These are phyloP conservation scores for Parasitella parasitica DNA, from an alignment of 371 early-diverging fungal genomes.

Conservation along the genomic window DNA sequence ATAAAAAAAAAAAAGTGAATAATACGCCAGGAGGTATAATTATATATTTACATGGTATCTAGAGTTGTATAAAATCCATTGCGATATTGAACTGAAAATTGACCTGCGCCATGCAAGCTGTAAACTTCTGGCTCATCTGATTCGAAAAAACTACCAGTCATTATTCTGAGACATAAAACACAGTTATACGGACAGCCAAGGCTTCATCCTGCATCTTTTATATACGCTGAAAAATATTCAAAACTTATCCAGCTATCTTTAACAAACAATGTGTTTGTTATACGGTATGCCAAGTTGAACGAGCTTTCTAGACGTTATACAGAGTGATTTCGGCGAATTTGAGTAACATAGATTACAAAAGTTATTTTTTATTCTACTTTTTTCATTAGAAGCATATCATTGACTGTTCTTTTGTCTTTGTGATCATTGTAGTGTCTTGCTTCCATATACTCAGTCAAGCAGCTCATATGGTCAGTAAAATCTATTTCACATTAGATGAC, in stretches of 20 bases:
- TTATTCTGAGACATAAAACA: too few relatives aligned
- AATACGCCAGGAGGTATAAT: neutral
- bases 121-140: neutral
- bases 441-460: conserved; percentile 34
- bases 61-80: neutral
- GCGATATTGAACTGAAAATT: neutral
- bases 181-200: too few relatives aligned
- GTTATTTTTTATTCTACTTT: neutral
- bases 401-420: conserved; percentile 23
- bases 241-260: neutral
- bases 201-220: neutral
- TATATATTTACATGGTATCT: neutral
- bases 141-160: neutral
- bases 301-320: too few relatives aligned
- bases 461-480: conserved; percentile 42
- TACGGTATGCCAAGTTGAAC: neutral
- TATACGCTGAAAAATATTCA: neutral
- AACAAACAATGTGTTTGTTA: neutral
- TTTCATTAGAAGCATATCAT: conserved; percentile 19
- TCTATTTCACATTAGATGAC: conserved; percentile 10
- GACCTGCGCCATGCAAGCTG: neutral
- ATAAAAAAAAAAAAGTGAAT: neutral
- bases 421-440: conserved; percentile 15
- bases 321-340: neutral
- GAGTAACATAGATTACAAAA: too few relatives aligned